Conservation (phyloP, 768 basidiomycete genomes). For the Saitozyma sp. region DNA sequence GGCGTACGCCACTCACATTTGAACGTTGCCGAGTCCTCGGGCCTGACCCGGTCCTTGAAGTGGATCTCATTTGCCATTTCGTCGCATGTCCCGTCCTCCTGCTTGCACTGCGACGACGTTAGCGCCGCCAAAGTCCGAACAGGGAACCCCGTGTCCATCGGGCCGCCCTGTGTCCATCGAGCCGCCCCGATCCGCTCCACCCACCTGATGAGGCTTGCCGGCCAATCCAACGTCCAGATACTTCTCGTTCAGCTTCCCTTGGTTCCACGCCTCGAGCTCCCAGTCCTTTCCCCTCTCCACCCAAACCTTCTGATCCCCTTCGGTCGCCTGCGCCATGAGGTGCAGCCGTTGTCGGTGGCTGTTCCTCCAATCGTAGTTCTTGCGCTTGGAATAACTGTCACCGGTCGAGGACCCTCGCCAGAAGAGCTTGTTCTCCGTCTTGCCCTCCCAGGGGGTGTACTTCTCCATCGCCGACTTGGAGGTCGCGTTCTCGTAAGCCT, state of each 20-base stretch:
- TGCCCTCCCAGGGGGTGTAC: constrained; percentile 44
- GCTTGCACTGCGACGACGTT: constrained; percentile 36
- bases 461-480: constrained; percentile 25
- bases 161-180: too few species aligned
- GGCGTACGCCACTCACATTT: constrained; percentile 43
- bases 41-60: constrained; percentile 41
- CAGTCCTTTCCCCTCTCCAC: constrained; percentile 41
- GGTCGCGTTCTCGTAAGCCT: constrained; percentile 22
- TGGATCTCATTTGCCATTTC: constrained; percentile 47
- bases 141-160: too few species aligned
- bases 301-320: constrained; percentile 46
- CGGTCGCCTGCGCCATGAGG: constrained; percentile 44
- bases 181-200: constrained; percentile 1
- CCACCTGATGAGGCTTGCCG: constrained; percentile 46
- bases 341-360: constrained; percentile 49
- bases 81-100: constrained; percentile 50
- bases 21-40: constrained; percentile 42
- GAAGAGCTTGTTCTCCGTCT: constrained; percentile 35
- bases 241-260: constrained; percentile 33
- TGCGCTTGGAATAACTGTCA: constrained; percentile 30
- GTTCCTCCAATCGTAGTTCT: constrained; percentile 19
- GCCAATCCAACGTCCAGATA: constrained; percentile 50
- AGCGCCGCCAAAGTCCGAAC: not conserved
- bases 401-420: constrained; percentile 48
- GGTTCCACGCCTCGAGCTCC: constrained; percentile 37